Base-by-base conservation (phyloP, 768 basidiomycete genomes). In the Tylopilus balloui region DNA sequence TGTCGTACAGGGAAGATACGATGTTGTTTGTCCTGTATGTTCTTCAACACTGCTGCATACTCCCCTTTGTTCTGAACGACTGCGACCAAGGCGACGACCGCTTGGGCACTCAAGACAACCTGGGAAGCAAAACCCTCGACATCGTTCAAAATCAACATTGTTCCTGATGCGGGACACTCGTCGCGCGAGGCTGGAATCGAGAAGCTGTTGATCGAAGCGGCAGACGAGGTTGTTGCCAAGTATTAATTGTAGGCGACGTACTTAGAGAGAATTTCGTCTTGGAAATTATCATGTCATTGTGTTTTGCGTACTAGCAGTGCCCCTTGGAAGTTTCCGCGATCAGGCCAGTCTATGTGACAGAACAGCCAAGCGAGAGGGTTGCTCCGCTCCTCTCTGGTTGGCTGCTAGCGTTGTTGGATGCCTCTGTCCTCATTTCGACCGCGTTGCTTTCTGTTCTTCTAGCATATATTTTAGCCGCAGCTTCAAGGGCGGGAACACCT, bases 131-230 rank as follows among this genome's bases (percentile, higher is more conserved):
- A 81, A n/a, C 79, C 81, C 10, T 51, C 19, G 29, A 40, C 3
- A 17, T 55, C 49, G 3, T 58, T 66, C 53, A 56, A 40, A 41
- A 66, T 94, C 6, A 73, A 81, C 51, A 78, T 92, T 42, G 84
- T 92, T 12, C 82, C 87, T 14, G 87, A 90, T 65, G 92, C 92
- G 3, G 92, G 92, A 0, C 93, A 96, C 65, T 90, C 87, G 25
- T 77, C 88, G 12, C 79, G 83, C 37, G 93, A 95, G 68, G 61
- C 71, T 1, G 85, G 84, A 3, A 94, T 71, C 10, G 71, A 80
- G 23, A 81, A 81, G 64, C 66, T 85, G 46, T 73, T 95, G 34
- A 78, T 89, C 14, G 78, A 90, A 74, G 90, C 66, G 7, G 35
- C 66, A 9, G 61, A 67, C 25, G 59, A 66, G 37, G 62, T 64